Conservation (phyloP, 1,284 basidiomycete genomes). For the Tilletia horrida region DNA sequence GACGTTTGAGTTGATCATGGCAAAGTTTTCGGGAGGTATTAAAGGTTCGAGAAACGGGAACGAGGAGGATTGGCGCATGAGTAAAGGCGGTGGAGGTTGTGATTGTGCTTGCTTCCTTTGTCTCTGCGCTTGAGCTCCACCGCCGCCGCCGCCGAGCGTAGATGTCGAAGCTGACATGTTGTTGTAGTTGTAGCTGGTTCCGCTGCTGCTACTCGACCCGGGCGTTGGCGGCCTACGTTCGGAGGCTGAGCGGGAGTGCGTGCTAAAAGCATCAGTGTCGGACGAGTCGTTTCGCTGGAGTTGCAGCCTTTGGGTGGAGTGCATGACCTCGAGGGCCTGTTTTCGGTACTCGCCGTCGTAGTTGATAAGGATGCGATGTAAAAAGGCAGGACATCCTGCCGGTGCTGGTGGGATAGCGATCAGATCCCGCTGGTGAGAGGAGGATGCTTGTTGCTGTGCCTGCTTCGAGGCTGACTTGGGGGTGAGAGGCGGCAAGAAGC, state of each 20-base stretch:
- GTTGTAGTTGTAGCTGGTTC: neutral
- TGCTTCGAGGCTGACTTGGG: neutral
- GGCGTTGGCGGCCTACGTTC: neutral
- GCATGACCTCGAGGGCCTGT: neutral
- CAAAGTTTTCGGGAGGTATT: conserved; percentile 53
- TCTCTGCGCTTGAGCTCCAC: neutral
- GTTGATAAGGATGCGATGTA: conserved; percentile 11
- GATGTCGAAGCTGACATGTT: conserved; percentile 4
- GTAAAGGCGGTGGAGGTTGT: neutral
- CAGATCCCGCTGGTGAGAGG: neutral
- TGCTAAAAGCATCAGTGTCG: no score
- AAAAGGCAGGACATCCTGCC: neutral
- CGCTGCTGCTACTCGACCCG: neutral
- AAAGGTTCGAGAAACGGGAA: conserved; percentile 23
- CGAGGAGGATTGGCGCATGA: neutral
- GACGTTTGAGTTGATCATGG: conserved; percentile 58
- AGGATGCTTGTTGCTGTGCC: neutral
- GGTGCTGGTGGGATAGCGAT: neutral
- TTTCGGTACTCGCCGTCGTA: conserved; percentile 2
- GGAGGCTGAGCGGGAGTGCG: neutral
- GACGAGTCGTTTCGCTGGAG: no score
- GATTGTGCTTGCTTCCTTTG: no score
- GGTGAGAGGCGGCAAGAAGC: neutral
- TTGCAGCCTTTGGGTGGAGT: no score
- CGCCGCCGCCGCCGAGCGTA: neutral